These are phyloP conservation scores for Fusarium aywerte DNA, from an alignment of 2,329 filamentous ascomycete genomes.

Conservation along the genomic window DNA sequence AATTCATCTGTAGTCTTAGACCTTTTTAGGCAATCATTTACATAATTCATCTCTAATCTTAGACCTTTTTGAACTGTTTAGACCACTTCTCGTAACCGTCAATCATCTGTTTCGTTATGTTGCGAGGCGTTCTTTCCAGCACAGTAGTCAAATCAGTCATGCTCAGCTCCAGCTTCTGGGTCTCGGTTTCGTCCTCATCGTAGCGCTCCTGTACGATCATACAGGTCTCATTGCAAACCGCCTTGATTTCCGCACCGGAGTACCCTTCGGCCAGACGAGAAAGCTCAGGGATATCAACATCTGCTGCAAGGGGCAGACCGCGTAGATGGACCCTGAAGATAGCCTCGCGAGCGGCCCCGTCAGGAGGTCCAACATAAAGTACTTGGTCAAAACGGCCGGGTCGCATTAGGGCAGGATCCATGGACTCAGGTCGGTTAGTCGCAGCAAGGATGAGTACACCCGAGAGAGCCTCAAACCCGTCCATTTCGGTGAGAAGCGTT, in stretches of 20 bases:
- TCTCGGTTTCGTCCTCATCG: constrained; percentile 45
- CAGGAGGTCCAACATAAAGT: constrained; percentile 86
- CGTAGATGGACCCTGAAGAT: constrained; percentile 77
- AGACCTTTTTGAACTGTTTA: constrained; percentile 48
- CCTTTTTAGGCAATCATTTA: too few species aligned
- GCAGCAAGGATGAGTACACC: constrained; percentile 90
- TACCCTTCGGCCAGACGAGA: constrained; percentile 77
- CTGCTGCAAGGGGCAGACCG: constrained; percentile 67
- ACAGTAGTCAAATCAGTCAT: constrained; percentile 59
- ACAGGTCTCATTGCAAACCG: constrained; percentile 60
- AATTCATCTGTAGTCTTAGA: too few species aligned
- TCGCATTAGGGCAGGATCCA: constrained; percentile 87
- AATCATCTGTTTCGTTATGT: constrained; percentile 70
- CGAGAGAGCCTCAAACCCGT: constrained; percentile 86
- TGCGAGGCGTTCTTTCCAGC: constrained; percentile 60
- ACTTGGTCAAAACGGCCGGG: constrained; percentile 87
- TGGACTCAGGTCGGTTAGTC: constrained; percentile 87
- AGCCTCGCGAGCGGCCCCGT: constrained; percentile 75
- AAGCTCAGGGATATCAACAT: constrained; percentile 73
- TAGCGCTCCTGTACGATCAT: constrained; percentile 55
- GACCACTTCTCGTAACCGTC: constrained; percentile 68
- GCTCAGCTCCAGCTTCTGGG: constrained; percentile 48
- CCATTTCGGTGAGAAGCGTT: constrained; percentile 93
- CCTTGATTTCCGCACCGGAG: constrained; percentile 83
- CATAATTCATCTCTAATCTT: too few species aligned